Base-by-base conservation (phyloP, 2,329 filamentous ascomycete species). In the Neofusicoccum kwambonambiense region DNA sequence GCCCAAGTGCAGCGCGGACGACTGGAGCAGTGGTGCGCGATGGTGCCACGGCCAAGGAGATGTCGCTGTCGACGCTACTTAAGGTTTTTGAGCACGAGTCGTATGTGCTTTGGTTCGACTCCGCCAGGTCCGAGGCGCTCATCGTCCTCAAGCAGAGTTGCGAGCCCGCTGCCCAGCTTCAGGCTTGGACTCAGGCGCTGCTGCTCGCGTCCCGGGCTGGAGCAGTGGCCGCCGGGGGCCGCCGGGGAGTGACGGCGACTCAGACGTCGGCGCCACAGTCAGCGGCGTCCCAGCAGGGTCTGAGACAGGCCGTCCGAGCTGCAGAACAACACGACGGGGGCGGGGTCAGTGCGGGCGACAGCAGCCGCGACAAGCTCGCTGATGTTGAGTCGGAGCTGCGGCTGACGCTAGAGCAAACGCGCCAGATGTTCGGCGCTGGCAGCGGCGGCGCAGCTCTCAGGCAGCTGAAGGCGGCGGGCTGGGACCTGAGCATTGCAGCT, bases 61-160 rank as follows among this genome's bases (percentile, higher is more conserved):
- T 51, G 49, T 54, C 81, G 80, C 70, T 84, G 74, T 64, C 81
- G 75, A 71, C 73, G 11, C 73, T 89, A n/a, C 68, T 84, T n/a
- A 67, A 77, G 2, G 66, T 86, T 3, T 90, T 84, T 74, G 67
- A 74, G 3, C 66, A 80, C 1, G 81, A 86, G 65, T 73, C 78
- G 19, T 91, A 91, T 72, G 79, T 92, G 31, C 80, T 93, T 67
- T 88, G 85, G 79, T 82, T 83, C 61, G 80, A 82, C 69, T 73
- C 70, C 27, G 61, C 73, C 45, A 73, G 70, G 27, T 77, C 76
- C 6, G 78, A 80, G 65, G 82, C 78, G 42, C 81, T 82, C 45
- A 88, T 93, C 67, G 83, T 89, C 11, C 74, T 94, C 51, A 92
- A 91, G 74, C 81, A 84, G 62, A 81, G 78, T 2, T 83, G 82